Base-by-base conservation (phyloP, 768 basidiomycete species). In the Trametes cinnabarina region DNA sequence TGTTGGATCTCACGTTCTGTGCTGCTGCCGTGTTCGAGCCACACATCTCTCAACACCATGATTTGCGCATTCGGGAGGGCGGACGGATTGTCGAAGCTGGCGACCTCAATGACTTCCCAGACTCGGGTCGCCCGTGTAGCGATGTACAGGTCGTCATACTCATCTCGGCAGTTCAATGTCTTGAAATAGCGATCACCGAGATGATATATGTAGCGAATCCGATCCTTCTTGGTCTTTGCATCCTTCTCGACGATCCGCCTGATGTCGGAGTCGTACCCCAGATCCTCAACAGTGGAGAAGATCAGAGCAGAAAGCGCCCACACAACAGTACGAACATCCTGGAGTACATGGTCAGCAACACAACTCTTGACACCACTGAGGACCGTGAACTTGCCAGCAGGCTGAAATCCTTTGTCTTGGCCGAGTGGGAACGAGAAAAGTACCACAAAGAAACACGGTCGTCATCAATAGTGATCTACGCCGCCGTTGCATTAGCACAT, bases 241-340 rank as follows among this genome's bases (percentile, higher is more conserved):
- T 52, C 51, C 40, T 6, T 3, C 17, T 52, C 51, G 26, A 23
- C 6, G 15, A 52, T 43, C 14, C 41, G 51, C 28, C 51, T 52
- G 51, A 52, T 28, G 51, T 52, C 32, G 28, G 51, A 23, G 51
- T 42, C 51, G 40, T 52, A 52, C 40, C 51, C 51, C 26, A 52
- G 51, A 15, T 52, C 51, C 51, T 52, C 51, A 28, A 42, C 51
- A 20, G 40, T 52, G 17, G 51, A 52, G 28, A 52, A 42, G 17
- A 52, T 42, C 8, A 52, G 41, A 20, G 51, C 30, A 6, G 51
- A 42, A 32, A 52, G 40, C 19, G 51, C 40, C 14, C 19, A 9
- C 7, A 52, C 30, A 52, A 52, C 40, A 19, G 51, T 26, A 19
- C 51, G 51, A 39, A 52, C 51, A 11, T 52, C 51, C 51, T 43